phyloP scores from a whole-genome alignment of 1,139 yeast genomes.

The Zygoascus sp. region DNA sequence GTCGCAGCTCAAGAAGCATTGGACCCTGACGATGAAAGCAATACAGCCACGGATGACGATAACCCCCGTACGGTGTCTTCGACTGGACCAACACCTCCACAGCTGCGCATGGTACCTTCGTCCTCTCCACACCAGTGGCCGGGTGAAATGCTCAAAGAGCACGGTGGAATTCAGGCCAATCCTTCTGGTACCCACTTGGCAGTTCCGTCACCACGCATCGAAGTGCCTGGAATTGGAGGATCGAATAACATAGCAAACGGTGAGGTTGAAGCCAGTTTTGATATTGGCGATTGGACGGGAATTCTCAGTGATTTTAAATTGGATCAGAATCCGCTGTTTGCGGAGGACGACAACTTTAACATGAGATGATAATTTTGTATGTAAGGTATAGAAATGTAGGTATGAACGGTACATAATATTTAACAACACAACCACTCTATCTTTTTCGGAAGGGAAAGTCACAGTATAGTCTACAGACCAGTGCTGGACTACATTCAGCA shows the following conservation, averaged over 20 bases:
- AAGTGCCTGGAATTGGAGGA: neutral
- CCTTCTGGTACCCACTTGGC: no score
- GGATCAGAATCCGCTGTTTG: neutral
- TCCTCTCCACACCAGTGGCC: no score
- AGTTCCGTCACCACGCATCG: neutral
- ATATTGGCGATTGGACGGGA: constrained; percentile 5
- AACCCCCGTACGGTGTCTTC: neutral
- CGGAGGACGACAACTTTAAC: neutral
- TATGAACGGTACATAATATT: no score
- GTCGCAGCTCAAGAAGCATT: constrained; percentile 3
- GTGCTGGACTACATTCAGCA: no score
- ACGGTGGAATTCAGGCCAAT: neutral
- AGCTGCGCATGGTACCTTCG: neutral
- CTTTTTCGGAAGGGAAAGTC: no score
- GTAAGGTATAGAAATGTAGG: neutral
- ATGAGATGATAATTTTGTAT: neutral
- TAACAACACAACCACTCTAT: no score
- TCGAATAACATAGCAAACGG: no score
- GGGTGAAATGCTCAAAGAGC: no score
- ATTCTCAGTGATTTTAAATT: neutral
- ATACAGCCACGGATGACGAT: constrained; percentile 1
- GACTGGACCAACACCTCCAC: neutral
- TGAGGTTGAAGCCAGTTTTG: neutral
- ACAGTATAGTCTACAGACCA: no score
- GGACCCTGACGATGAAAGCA: neutral